Evolutionary conservation across 352 stramenopile species (phyloP).

Genomic region (Poterioochromonas sp.): DNA sequence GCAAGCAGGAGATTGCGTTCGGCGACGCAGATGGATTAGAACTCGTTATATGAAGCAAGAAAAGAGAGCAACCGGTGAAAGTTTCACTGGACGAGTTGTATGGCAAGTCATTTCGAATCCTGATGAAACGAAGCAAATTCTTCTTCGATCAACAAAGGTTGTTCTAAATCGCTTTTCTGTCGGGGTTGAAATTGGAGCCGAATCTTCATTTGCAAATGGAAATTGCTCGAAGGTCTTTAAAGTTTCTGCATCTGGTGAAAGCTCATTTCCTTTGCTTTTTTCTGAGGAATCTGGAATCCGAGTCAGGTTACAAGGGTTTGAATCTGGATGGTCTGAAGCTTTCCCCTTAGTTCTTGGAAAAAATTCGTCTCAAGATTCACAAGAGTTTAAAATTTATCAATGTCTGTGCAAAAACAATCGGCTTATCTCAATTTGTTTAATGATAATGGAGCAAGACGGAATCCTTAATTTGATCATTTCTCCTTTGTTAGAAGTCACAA

Average conservation of each 20-base stretch:
- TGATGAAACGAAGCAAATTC: slow-evolving; percentile 21
- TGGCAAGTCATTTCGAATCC: slow-evolving; percentile 9
- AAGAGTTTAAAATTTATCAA: no score
- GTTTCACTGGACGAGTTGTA: not conserved
- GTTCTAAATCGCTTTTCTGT: not conserved
- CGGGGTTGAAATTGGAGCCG: not conserved
- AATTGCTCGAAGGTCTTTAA: no score
- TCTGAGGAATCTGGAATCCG: no score
- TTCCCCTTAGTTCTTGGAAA: not conserved
- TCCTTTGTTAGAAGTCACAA: not conserved
- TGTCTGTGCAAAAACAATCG: no score
- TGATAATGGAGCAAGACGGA: not conserved
- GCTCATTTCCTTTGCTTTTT: not conserved
- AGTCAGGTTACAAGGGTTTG: not conserved
- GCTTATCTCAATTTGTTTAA: not conserved
- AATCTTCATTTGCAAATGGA: not conserved
- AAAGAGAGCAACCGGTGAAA: not conserved
- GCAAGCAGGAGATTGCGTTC: not conserved
- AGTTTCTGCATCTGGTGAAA: not conserved
- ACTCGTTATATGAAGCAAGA: not conserved
- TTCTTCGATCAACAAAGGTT: not conserved
- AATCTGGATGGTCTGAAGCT: not conserved
- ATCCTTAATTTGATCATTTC: not conserved
- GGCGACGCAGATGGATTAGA: slow-evolving; percentile 19
- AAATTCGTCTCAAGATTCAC: not conserved